phyloP scores from a whole-genome alignment of 495 filamentous ascomycete genomes.

The Trichoderma parareesei region DNA sequence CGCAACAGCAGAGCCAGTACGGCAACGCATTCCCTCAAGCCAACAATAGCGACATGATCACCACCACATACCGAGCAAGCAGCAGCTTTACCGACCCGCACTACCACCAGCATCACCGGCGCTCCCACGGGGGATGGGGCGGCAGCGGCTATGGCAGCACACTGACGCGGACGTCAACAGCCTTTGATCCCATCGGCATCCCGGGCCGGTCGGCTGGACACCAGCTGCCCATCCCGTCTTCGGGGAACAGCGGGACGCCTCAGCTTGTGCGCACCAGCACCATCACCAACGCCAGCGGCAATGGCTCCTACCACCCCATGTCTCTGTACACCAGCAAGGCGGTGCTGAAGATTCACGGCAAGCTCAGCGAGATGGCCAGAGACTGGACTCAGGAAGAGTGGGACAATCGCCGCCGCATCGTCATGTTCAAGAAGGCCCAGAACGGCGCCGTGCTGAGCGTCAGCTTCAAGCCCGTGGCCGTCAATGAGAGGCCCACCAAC shows the following conservation, averaged over 20 bases:
- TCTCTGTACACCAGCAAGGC: constrained; percentile 81
- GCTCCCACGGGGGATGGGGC: constrained; percentile 36
- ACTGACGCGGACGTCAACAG: constrained; percentile 16
- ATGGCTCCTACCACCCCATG: constrained; percentile 65
- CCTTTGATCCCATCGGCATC: constrained; percentile 25
- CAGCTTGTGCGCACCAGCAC: constrained; percentile 78
- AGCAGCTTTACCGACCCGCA: constrained; percentile 33
- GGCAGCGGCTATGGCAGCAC: constrained; percentile 35
- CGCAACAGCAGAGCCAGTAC: constrained; percentile 26
- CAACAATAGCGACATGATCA: constrained; percentile 36
- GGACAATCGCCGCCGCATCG: constrained; percentile 66
- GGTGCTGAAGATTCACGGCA: constrained; percentile 72
- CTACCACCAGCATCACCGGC: constrained; percentile 43
- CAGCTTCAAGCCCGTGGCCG: constrained; percentile 61
- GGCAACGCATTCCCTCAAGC: constrained; percentile 31
- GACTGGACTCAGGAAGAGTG: constrained; percentile 76
- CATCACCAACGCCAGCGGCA: constrained; percentile 40
- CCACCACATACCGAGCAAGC: constrained; percentile 35
- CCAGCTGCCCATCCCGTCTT: constrained; percentile 23
- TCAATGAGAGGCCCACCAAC: constrained; percentile 61
- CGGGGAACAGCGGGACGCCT: constrained; percentile 41
- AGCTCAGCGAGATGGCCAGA: constrained; percentile 69
- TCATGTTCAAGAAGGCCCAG: constrained; percentile 77
- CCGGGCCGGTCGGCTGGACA: constrained; percentile 30
- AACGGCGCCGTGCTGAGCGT: constrained; percentile 63